phyloP scores from a whole-genome alignment of 768 basidiomycete genomes.

The Tephrocybe rancida region DNA sequence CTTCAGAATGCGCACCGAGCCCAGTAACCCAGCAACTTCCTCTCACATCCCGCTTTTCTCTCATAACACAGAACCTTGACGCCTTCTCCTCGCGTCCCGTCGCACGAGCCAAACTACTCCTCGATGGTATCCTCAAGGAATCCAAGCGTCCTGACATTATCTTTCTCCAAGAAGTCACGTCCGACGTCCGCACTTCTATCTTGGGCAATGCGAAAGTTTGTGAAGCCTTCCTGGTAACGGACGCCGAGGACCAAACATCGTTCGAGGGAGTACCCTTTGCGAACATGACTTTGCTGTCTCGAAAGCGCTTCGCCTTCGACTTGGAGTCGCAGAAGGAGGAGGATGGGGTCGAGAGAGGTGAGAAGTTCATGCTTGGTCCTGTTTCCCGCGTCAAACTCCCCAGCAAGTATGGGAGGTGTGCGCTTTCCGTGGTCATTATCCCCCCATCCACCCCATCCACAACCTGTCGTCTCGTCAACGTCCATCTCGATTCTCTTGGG shows the following conservation, averaged over 20 bases:
- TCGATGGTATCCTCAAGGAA: constrained; percentile 32
- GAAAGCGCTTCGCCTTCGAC: constrained; percentile 28
- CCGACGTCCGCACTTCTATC: constrained; percentile 30
- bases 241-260: constrained; percentile 37
- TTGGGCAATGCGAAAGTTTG: constrained; percentile 36
- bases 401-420: constrained; percentile 22
- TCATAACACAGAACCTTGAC: constrained; percentile 38
- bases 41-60: constrained; percentile 31
- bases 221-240: constrained; percentile 31
- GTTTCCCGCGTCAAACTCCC: constrained; percentile 33
- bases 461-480: constrained; percentile 27
- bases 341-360: constrained; percentile 18
- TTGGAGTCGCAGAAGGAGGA: constrained; percentile 20
- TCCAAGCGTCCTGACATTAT: constrained; percentile 35
- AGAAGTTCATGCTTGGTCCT: constrained; percentile 27
- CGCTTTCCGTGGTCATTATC: not conserved
- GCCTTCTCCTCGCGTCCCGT: constrained; percentile 31
- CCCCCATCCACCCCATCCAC: not conserved
- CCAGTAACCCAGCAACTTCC: constrained; percentile 12
- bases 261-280: constrained; percentile 35
- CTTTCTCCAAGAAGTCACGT: constrained; percentile 40
- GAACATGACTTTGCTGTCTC: constrained; percentile 40
- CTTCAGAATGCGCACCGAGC: constrained; percentile 19
- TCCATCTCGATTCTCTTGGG: constrained; percentile 30
- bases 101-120: constrained; percentile 35